Percentiles rank a stretch among this genome's conserved stretches.
phyloP scores from a whole-genome alignment of 306 rosid species.

The Cicer chorassanicum region DNA sequence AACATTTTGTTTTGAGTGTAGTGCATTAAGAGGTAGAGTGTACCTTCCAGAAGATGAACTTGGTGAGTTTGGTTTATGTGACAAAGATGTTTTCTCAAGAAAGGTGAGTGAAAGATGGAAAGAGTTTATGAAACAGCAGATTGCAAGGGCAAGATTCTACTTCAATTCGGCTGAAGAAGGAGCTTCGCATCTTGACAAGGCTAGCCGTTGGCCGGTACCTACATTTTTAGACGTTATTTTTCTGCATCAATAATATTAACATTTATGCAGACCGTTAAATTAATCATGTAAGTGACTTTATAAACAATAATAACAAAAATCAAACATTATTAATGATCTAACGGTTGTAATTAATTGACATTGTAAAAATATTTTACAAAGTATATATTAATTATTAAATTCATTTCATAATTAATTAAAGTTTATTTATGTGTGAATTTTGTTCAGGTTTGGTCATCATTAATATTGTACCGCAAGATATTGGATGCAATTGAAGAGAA shows the following conservation, averaged over 20 bases:
- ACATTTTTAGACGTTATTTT: background rate
- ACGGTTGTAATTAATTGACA: too few relatives aligned
- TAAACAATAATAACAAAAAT: too few relatives aligned
- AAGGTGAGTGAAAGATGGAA: conserved; percentile 70
- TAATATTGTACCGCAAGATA: conserved; percentile 71
- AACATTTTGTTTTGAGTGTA: conserved; percentile 27
- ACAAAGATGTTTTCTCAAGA: conserved; percentile 66
- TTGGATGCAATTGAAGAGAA: conserved; percentile 82
- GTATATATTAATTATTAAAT: too few relatives aligned
- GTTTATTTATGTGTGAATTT: conserved; percentile 20
- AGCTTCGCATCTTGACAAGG: conserved; percentile 84
- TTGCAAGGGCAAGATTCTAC: conserved; percentile 78
- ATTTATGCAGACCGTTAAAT: too few relatives aligned
- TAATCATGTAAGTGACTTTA: too few relatives aligned
- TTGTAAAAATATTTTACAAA: too few relatives aligned
- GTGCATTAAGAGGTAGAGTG: conserved; percentile 87
- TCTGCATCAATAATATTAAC: too few relatives aligned
- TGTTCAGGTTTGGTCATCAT: conserved; percentile 82
- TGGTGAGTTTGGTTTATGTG: conserved; percentile 70
- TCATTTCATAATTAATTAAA: too few relatives aligned
- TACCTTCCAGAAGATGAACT: conserved; percentile 97
- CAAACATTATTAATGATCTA: too few relatives aligned
- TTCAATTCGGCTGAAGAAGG: conserved; percentile 79
- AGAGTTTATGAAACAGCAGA: conserved; percentile 84
- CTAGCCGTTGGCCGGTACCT: conserved; percentile 90